phyloP scores from a whole-genome alignment of 2,329 filamentous ascomycete genomes.

The Decorospora gaudefroyi region DNA sequence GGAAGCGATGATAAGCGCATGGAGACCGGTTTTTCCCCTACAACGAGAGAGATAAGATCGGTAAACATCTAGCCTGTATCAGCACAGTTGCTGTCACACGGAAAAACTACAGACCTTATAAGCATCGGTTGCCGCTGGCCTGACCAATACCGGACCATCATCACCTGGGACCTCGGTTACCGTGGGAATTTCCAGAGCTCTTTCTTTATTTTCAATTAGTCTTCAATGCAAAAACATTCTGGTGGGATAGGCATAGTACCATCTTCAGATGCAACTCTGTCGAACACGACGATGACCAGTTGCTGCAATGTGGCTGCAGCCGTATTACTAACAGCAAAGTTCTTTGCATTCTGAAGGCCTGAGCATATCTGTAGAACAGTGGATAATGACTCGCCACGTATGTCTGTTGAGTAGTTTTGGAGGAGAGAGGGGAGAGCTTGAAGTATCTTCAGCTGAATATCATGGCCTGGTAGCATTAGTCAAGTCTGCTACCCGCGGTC shows the following conservation, averaged over 20 bases:
- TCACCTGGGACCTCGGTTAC: constrained; percentile 70
- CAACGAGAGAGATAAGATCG: constrained; percentile 85
- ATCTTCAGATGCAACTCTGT: constrained; percentile 84
- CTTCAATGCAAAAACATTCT: not conserved
- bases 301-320: constrained; percentile 96
- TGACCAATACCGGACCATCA: constrained; percentile 67
- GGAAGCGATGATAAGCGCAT: constrained; percentile 77
- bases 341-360: constrained; percentile 87
- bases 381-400: constrained; percentile 80
- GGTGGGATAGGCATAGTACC: constrained; percentile 53
- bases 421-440: constrained; percentile 87
- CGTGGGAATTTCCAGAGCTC: constrained; percentile 58
- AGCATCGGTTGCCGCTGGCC: constrained; percentile 80
- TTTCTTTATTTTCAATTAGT: constrained; percentile 32
- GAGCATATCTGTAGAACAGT: constrained; percentile 89
- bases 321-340: constrained; percentile 90
- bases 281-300: constrained; percentile 88
- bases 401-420: constrained; percentile 83
- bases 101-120: constrained; percentile 61
- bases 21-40: constrained; percentile 81
- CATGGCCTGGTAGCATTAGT: constrained; percentile 60
- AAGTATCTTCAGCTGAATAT: constrained; percentile 94
- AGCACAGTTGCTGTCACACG: not conserved
- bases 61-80: constrained; percentile 69
- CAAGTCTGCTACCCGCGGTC: not conserved